A percentile compares a stretch with the other conserved stretches of the same genome.
These are phyloP conservation scores for Macrolepiota albuminosa DNA, from an alignment of 768 basidiomycete species.

Conservation along the genomic window DNA sequence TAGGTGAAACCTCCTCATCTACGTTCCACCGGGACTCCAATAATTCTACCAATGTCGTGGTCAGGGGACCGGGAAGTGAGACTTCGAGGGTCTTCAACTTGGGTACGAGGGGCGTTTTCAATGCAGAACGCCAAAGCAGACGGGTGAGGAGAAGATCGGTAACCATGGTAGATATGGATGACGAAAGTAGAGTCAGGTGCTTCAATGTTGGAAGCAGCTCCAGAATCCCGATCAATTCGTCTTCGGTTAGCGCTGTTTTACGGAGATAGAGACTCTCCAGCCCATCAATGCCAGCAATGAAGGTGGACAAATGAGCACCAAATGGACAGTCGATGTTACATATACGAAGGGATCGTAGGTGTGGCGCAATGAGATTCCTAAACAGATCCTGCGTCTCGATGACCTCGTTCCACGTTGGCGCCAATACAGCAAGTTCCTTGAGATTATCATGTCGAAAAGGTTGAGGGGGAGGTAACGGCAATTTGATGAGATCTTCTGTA, in stretches of 20 bases:
- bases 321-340: constrained; percentile 34
- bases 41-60: constrained; percentile 30
- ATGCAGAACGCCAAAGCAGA: constrained; percentile 27
- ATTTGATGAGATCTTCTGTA: constrained; percentile 5
- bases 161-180: constrained; percentile 22
- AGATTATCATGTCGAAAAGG: constrained; percentile 27
- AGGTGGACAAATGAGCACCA: constrained; percentile 26
- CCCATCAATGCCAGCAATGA: constrained; percentile 27
- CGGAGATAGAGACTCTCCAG: constrained; percentile 33
- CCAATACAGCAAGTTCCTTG: constrained; percentile 31
- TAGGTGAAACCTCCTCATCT: constrained; percentile 1
- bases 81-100: constrained; percentile 32
- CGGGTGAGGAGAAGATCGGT: constrained; percentile 29
- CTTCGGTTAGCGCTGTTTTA: constrained; percentile 30
- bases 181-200: constrained; percentile 30
- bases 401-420: constrained; percentile 29
- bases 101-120: constrained; percentile 25
- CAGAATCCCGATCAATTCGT: constrained; percentile 28
- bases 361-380: constrained; percentile 28
- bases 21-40: constrained; percentile 26
- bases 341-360: constrained; percentile 31
- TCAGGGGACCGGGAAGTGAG: constrained; percentile 28
- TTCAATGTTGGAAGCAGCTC: constrained; percentile 29
- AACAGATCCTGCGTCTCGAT: constrained; percentile 32
- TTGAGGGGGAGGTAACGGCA: constrained; percentile 3